Evolutionary conservation across 2,329 filamentous ascomycete species (phyloP).

Genomic region (Colletotrichum shisoi): DNA sequence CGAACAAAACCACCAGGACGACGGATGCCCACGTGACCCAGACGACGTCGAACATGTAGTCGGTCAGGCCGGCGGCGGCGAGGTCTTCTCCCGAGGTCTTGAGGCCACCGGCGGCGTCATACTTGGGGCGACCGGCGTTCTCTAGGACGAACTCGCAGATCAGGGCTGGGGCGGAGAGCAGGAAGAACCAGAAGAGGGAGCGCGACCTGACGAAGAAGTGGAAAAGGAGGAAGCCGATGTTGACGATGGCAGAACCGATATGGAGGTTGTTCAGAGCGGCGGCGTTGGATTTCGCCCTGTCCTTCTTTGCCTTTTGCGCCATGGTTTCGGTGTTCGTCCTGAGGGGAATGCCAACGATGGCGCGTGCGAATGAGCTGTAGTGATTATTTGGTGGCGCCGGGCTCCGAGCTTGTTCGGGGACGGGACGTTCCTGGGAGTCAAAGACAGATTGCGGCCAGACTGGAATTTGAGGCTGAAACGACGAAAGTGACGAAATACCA

Average conservation of each 20-base stretch:
- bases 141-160: conserved; percentile 88
- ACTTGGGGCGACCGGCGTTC: conserved; percentile 79
- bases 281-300: conserved; percentile 78
- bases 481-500: conserved; percentile 27
- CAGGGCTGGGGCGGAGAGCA: conserved; percentile 78
- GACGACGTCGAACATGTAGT: conserved; percentile 97
- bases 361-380: conserved; percentile 8
- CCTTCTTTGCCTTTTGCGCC: conserved; percentile 71
- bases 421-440: conserved; percentile 3
- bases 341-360: conserved; percentile 10
- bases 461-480: conserved; percentile 29
- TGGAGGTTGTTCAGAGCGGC: conserved; percentile 82
- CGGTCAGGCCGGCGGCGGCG: conserved; percentile 84
- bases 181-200: conserved; percentile 71
- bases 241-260: conserved; percentile 74
- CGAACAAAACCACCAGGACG: conserved; percentile 75
- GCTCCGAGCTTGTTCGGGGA: background rate
- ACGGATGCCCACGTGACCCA: conserved; percentile 91
- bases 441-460: conserved; percentile 28
- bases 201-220: conserved; percentile 72
- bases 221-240: conserved; percentile 76
- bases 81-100: conserved; percentile 86
- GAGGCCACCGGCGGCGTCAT: conserved; percentile 72
- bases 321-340: conserved; percentile 48
- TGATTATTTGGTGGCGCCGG: background rate